Conservation (phyloP, 768 basidiomycete genomes). For the Tricholoma furcatifolium region DNA sequence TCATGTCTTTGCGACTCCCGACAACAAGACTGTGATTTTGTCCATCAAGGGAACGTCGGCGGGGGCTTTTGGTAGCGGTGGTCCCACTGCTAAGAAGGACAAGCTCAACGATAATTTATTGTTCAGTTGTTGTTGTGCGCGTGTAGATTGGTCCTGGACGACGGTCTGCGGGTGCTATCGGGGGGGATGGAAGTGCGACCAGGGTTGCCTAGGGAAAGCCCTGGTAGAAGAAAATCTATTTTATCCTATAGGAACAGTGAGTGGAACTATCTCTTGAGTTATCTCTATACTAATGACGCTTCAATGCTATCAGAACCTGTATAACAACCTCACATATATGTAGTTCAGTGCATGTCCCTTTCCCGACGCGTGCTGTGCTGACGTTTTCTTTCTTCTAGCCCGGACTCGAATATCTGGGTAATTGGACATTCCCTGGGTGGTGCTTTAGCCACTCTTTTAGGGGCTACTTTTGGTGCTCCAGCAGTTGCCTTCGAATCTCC, state of each 20-base stretch:
- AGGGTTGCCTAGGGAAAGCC: slow-evolving; percentile 73
- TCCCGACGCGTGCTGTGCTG: background rate
- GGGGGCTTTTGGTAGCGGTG: slow-evolving; percentile 66
- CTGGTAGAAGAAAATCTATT: slow-evolving; percentile 81
- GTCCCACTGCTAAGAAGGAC: slow-evolving; percentile 88
- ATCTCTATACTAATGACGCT: slow-evolving; percentile 1
- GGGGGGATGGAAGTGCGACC: slow-evolving; percentile 78
- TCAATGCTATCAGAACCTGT: slow-evolving; percentile 66
- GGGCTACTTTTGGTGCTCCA: slow-evolving; percentile 85
- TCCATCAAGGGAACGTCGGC: slow-evolving; percentile 96
- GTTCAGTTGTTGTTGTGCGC: slow-evolving; percentile 94
- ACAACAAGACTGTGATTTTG: slow-evolving; percentile 83
- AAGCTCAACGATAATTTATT: slow-evolving; percentile 91
- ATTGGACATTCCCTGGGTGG: slow-evolving; percentile 72
- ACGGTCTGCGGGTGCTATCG: slow-evolving; percentile 89
- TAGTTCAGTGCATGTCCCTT: slow-evolving; percentile 44
- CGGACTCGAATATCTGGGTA: slow-evolving; percentile 87
- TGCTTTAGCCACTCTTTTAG: slow-evolving; percentile 79
- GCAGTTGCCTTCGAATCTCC: slow-evolving; percentile 89
- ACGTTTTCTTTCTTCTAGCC: slow-evolving; percentile 31
- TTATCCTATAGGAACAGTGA: slow-evolving; percentile 85
- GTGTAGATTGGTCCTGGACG: slow-evolving; percentile 91
- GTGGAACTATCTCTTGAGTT: slow-evolving; percentile 24
- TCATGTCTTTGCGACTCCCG: slow-evolving; percentile 81
- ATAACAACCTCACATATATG: slow-evolving; percentile 91